phyloP scores from a whole-genome alignment of 2,329 filamentous ascomycete genomes.

The Sclerotinia borealis region DNA sequence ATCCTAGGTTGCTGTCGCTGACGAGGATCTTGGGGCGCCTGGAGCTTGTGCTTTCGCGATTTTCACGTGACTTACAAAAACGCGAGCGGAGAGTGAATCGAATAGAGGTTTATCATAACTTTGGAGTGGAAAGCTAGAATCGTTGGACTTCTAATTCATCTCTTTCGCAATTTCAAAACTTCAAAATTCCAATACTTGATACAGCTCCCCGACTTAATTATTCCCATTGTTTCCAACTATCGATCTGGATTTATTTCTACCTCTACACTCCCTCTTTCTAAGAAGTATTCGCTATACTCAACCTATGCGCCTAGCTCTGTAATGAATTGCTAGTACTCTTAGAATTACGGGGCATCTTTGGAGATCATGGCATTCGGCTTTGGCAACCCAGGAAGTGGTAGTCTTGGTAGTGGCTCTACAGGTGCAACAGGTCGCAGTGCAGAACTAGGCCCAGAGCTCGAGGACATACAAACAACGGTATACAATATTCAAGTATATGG shows the following conservation, averaged over 20 bases:
- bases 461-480: constrained; percentile 79
- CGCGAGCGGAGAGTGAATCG: constrained; percentile 5
- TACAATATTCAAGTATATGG: neutral
- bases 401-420: constrained; percentile 40
- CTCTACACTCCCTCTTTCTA: neutral
- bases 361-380: constrained; percentile 61
- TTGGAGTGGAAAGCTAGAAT: neutral
- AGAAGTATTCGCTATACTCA: constrained; percentile 16
- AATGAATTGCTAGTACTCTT: constrained; percentile 32
- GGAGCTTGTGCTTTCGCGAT: constrained; percentile 11
- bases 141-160: neutral
- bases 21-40: constrained; percentile 14
- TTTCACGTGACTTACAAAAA: constrained; percentile 9
- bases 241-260: neutral
- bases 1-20: constrained; percentile 13
- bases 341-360: constrained; percentile 35
- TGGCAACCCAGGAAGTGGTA: constrained; percentile 41
- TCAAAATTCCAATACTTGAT: neutral
- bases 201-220: neutral
- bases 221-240: neutral
- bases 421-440: constrained; percentile 34
- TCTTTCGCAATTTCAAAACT: neutral
- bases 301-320: constrained; percentile 26
- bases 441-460: constrained; percentile 59
- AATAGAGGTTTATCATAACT: neutral